Evolutionary conservation across 495 filamentous ascomycete species (phyloP), one percentile per base, ranked within the genome.

Genomic region (Aspergillus sclerotiicarbonarius): DNA sequence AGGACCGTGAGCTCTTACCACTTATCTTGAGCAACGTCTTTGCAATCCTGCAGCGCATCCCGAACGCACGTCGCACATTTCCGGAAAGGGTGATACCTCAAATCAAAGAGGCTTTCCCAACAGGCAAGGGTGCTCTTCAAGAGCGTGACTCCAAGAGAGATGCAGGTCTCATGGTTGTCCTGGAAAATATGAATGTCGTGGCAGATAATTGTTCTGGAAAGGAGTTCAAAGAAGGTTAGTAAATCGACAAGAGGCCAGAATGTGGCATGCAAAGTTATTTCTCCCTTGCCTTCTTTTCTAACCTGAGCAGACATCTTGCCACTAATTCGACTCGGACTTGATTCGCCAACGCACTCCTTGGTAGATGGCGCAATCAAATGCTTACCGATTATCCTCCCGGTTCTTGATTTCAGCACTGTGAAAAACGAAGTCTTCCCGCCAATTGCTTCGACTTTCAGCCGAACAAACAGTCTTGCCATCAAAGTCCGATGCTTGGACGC

Each of bases 361-460:
- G 90, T 96, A 3, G 94, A 98, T 76, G 89, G 87, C 13, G 83
- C 90, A 9, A 77, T 98, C 18, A 81, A 87, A 51, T 86, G 84
- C 18, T 75, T 98, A 10, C 85, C 89, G 16, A 73, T 79, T 1
- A 79, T 97, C 30, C 74, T 98, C 29, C 86, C 90, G 0, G 84
- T 91, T 16, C 82, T 98, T 10, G 94, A 98, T 66, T 98, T 97
- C 62, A 92, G 87, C 51, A 98, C 94, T 3, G 89, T 96, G 59
- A 98, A 97, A 68, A 91, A 92, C 63, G 92, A 98, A 32, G 79
- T 98, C 0, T 98, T 98, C 66, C 94, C 94, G 0, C 84, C 92
- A 13, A 86, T 98, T 61, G 89, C 94, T 6, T 74, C 79, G 9
- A 92, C 96, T 1, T 98, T 98, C 67, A 90, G 87, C 62, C 91